Evolutionary conservation across 1,139 yeast genomes (phyloP).

Genomic region (Kodamaea ohmeri): DNA sequence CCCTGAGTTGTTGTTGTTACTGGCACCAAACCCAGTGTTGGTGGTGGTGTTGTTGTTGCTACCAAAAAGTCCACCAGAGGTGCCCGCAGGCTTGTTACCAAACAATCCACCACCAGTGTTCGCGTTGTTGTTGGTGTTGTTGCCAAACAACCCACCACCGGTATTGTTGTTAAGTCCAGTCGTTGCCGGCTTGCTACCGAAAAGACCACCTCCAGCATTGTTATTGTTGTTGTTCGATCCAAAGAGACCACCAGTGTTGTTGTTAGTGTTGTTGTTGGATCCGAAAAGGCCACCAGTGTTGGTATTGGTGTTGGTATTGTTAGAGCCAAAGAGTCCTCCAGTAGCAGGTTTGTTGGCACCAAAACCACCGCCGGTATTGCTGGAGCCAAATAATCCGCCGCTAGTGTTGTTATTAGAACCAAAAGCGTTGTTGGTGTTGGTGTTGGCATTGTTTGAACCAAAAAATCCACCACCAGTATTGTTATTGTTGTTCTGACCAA

Average conservation of each 20-base stretch:
- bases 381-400: conserved; percentile 11
- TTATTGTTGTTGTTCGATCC: conserved; percentile 18
- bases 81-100: not conserved
- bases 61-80: conserved; percentile 22
- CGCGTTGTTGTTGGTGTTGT: conserved; percentile 13
- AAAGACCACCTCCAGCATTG: conserved; percentile 20
- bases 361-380: conserved; percentile 7
- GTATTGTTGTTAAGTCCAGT: conserved; percentile 11
- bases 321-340: conserved; percentile 34
- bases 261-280: conserved; percentile 13
- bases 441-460: conserved; percentile 15
- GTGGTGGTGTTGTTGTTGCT: conserved; percentile 12
- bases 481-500: conserved; percentile 22
- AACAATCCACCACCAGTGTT: conserved; percentile 3
- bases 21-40: conserved; percentile 17
- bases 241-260: conserved; percentile 13
- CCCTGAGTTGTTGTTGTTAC: conserved; percentile 9
- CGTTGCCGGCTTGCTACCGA: conserved; percentile 16
- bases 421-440: conserved; percentile 12
- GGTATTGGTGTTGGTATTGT: conserved; percentile 8
- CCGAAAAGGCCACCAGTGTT: conserved; percentile 14
- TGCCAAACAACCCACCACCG: conserved; percentile 18
- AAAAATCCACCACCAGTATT: conserved; percentile 21
- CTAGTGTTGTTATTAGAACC: conserved; percentile 11
- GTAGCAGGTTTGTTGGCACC: conserved; percentile 21